Conservation (phyloP, 176 grass and related monocot species). For the Cenchrus fungigraminus region DNA sequence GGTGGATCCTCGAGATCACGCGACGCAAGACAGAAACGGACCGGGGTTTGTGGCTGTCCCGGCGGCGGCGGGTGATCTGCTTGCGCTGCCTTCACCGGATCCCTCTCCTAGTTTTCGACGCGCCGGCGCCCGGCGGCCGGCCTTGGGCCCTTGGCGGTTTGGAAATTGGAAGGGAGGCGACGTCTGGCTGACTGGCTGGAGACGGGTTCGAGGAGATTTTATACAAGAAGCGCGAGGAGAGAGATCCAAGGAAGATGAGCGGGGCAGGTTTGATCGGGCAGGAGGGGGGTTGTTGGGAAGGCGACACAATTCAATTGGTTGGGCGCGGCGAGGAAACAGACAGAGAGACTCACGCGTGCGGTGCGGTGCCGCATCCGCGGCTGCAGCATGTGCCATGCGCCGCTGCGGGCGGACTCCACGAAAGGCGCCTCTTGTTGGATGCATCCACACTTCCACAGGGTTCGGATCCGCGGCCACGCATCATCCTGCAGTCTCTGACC, state of each 20-base stretch:
- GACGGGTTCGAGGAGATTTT: background rate
- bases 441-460: background rate
- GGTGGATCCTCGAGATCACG: no score
- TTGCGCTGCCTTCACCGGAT: no score
- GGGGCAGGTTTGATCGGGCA: background rate
- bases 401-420: background rate
- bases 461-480: background rate
- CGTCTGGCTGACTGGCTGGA: no score
- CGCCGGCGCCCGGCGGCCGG: background rate
- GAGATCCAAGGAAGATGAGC: background rate
- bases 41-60: no score
- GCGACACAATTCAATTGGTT: background rate
- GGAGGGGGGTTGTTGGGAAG: background rate
- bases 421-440: background rate
- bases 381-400: background rate
- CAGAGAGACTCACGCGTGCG: no score
- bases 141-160: background rate
- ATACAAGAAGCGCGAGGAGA: background rate
- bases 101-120: background rate
- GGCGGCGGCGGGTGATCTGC: no score
- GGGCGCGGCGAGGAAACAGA: background rate
- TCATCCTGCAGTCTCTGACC: background rate
- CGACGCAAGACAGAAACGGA: no score
- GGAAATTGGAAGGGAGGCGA: background rate
- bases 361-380: background rate